Evolutionary conservation across 148 eudicot species (phyloP).

Genomic region (Arbutus unedo): DNA sequence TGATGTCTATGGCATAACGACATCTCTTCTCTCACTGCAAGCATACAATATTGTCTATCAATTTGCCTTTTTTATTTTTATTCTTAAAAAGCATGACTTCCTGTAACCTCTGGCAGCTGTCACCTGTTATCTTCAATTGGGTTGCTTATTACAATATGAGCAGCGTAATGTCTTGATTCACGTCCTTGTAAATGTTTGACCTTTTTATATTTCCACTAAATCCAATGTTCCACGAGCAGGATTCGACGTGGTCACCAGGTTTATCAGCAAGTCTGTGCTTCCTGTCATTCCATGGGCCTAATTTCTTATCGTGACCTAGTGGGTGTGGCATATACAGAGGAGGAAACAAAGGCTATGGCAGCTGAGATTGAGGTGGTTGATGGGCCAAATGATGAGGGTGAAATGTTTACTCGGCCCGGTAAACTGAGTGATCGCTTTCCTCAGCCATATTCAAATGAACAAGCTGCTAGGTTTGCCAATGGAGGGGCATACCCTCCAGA

Average conservation of each 20-base stretch:
- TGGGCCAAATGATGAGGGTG: slow-evolving; percentile 99
- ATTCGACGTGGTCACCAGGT: slow-evolving; percentile 96
- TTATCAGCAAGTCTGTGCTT: slow-evolving; percentile 89
- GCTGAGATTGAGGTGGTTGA: slow-evolving; percentile 96
- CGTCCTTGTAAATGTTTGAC: background rate
- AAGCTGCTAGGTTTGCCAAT: slow-evolving; percentile 98
- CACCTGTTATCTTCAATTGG: too few species aligned
- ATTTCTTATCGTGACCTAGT: slow-evolving; percentile 92
- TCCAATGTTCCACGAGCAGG: slow-evolving; percentile 38
- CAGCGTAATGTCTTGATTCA: slow-evolving; percentile 3
- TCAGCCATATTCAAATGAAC: slow-evolving; percentile 83
- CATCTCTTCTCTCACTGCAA: background rate
- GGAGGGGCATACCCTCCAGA: slow-evolving; percentile 99
- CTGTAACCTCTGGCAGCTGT: background rate
- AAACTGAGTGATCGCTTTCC: slow-evolving; percentile 91
- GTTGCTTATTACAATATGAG: background rate
- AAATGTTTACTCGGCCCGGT: slow-evolving; percentile 96
- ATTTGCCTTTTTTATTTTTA: background rate
- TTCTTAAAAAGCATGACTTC: background rate
- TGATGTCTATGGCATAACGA: background rate
- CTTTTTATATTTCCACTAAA: background rate
- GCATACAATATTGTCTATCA: background rate
- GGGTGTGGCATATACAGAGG: slow-evolving; percentile 98
- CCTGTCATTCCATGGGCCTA: slow-evolving; percentile 86
- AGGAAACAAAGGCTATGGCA: slow-evolving; percentile 93